phyloP scores from a whole-genome alignment of 2,329 filamentous ascomycete genomes.

The Blastomyces parvus region DNA sequence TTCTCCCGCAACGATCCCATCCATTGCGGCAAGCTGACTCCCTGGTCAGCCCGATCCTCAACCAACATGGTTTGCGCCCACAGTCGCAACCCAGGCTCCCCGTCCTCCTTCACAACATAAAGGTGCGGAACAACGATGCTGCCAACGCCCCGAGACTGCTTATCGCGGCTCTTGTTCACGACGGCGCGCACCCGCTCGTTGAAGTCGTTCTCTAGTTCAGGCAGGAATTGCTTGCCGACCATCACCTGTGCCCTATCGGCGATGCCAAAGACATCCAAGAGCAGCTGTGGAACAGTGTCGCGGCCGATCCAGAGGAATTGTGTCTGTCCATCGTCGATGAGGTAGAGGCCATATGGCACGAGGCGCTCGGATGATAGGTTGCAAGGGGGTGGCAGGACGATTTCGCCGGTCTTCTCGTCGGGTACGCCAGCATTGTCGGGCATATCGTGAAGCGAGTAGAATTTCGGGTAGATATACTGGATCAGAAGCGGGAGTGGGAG shows the following conservation, averaged over 20 bases:
- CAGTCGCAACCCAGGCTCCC: slow-evolving; percentile 85
- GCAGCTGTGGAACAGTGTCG: slow-evolving; percentile 80
- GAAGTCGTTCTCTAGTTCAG: slow-evolving; percentile 89
- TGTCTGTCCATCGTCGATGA: slow-evolving; percentile 94
- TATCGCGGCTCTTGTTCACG: slow-evolving; percentile 82
- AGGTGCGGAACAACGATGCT: slow-evolving; percentile 88
- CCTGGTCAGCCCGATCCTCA: slow-evolving; percentile 89
- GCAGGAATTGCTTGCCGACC: slow-evolving; percentile 80
- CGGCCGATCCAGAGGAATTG: slow-evolving; percentile 96
- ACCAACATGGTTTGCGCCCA: slow-evolving; percentile 96
- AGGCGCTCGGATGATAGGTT: slow-evolving; percentile 85
- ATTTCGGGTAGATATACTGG: slow-evolving; percentile 79
- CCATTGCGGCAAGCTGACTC: slow-evolving; percentile 87
- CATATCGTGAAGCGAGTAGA: slow-evolving; percentile 92
- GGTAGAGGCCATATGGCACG: slow-evolving; percentile 81
- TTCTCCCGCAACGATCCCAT: slow-evolving; percentile 88
- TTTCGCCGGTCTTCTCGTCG: slow-evolving; percentile 77
- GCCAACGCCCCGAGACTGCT: slow-evolving; percentile 75
- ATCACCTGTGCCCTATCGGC: slow-evolving; percentile 74
- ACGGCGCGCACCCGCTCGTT: slow-evolving; percentile 88
- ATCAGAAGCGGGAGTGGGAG: slow-evolving; percentile 81
- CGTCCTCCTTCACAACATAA: slow-evolving; percentile 89
- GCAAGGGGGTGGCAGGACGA: slow-evolving; percentile 69
- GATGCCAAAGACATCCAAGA: slow-evolving; percentile 83
- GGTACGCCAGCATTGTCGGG: slow-evolving; percentile 83